These are phyloP conservation scores for Didymella pinodella DNA, from an alignment of 2,329 filamentous ascomycete species.

Conservation along the genomic window DNA sequence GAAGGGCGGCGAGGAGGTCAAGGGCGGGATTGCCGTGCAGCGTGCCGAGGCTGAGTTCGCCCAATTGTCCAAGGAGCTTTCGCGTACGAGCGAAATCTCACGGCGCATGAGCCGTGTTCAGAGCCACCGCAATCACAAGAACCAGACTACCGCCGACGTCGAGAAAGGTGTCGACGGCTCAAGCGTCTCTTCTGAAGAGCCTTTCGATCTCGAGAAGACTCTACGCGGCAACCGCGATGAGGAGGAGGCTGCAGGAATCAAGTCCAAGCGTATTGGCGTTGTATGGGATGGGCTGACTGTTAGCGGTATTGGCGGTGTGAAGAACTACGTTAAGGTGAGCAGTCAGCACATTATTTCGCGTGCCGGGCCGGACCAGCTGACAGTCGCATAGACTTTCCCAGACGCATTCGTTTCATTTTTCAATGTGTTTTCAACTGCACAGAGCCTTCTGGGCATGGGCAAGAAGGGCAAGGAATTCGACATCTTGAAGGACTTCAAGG, in stretches of 20 bases:
- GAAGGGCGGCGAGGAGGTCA: constrained; percentile 22
- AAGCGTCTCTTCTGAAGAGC: constrained; percentile 51
- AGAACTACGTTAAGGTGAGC: constrained; percentile 67
- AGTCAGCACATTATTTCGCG: constrained; percentile 25
- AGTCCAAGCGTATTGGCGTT: constrained; percentile 74
- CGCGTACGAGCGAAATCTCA: constrained; percentile 49
- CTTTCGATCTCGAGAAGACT: constrained; percentile 78
- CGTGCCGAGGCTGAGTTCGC: constrained; percentile 75
- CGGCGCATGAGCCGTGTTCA: constrained; percentile 55
- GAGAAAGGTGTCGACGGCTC: constrained; percentile 61
- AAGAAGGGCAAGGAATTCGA: constrained; percentile 75
- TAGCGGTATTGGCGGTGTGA: constrained; percentile 74
- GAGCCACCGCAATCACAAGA: constrained; percentile 55
- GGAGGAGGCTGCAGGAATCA: constrained; percentile 79
- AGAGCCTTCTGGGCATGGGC: constrained; percentile 69
- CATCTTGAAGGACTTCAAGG: constrained; percentile 75
- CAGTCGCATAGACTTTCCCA: constrained; percentile 69
- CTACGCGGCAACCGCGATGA: constrained; percentile 75
- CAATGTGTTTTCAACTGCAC: constrained; percentile 73
- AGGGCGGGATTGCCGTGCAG: constrained; percentile 64
- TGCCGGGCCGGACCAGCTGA: constrained; percentile 21
- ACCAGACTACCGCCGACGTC: constrained; percentile 57
- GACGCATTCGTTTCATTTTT: constrained; percentile 79
- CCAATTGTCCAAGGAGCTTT: constrained; percentile 64
- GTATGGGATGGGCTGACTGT: constrained; percentile 82